A percentile compares a stretch with the other conserved stretches of the same genome.
Conservation (phyloP, 2,329 filamentous ascomycete genomes). For the Seiridium cupressi region DNA sequence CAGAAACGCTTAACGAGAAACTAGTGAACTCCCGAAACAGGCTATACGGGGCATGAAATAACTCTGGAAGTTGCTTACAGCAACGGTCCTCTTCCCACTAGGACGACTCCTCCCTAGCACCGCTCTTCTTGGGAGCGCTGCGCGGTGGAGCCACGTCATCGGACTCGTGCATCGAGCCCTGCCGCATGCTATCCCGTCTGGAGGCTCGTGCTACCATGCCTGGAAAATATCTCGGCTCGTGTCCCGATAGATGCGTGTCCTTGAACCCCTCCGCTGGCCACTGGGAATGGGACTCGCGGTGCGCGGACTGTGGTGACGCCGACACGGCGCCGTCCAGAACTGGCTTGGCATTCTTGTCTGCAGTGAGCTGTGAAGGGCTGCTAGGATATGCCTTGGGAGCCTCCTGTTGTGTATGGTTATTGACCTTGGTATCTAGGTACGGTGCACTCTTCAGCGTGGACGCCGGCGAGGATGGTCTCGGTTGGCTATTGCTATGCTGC, state of each 20-base stretch:
- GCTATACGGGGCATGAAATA: no score
- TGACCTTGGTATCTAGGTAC: constrained; percentile 18
- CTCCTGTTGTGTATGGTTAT: constrained; percentile 13
- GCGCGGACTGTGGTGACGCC: constrained; percentile 14
- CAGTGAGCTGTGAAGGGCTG: constrained; percentile 14
- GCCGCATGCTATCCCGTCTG: constrained; percentile 40
- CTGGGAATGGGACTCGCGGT: constrained; percentile 16
- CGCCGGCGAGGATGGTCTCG: constrained; percentile 23
- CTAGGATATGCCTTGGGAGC: constrained; percentile 18
- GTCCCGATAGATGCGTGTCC: constrained; percentile 50
- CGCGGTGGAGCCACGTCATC: constrained; percentile 26
- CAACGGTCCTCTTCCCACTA: constrained; percentile 1
- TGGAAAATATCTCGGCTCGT: constrained; percentile 70
- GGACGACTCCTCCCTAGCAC: constrained; percentile 17
- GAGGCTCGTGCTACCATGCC: constrained; percentile 60
- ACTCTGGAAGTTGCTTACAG: no score
- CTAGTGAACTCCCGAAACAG: no score
- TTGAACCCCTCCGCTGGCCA: constrained; percentile 33
- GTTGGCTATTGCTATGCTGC: constrained; percentile 14
- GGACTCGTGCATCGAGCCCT: constrained; percentile 36
- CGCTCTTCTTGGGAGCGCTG: constrained; percentile 15
- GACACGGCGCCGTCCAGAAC: constrained; percentile 14
- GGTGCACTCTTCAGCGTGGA: constrained; percentile 29
- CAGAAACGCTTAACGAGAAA: no score
- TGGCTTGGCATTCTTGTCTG: constrained; percentile 22